Conservation (phyloP, 495 filamentous ascomycete species). For the Penicillium antarcticum region DNA sequence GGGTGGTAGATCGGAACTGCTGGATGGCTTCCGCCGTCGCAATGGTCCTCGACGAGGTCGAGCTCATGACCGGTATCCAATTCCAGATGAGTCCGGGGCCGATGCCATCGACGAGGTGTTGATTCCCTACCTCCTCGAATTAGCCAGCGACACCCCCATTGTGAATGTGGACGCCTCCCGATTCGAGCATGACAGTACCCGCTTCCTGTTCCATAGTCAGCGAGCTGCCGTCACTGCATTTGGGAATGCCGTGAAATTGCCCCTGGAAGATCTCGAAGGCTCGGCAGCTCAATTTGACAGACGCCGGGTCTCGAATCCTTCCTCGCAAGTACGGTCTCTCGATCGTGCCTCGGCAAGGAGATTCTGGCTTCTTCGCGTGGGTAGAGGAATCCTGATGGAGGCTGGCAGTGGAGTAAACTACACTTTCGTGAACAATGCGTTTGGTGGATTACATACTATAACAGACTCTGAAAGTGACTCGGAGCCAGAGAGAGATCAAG, state of each 20-base stretch:
- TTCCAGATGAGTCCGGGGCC: slow-evolving; percentile 44
- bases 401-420: slow-evolving; percentile 57
- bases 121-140: slow-evolving; percentile 54
- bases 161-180: slow-evolving; percentile 57
- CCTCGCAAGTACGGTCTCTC: slow-evolving; percentile 25
- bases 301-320: slow-evolving; percentile 17
- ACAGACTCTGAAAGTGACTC: slow-evolving; percentile 32
- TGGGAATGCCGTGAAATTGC: slow-evolving; percentile 46
- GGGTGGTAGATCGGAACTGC: slow-evolving; percentile 49
- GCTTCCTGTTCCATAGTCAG: slow-evolving; percentile 52
- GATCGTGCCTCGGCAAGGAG: slow-evolving; percentile 40
- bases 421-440: slow-evolving; percentile 58
- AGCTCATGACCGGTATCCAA: slow-evolving; percentile 46
- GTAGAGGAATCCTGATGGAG: slow-evolving; percentile 59
- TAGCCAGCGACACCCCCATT: slow-evolving; percentile 47
- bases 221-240: slow-evolving; percentile 57
- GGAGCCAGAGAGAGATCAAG: slow-evolving; percentile 38
- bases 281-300: slow-evolving; percentile 31
- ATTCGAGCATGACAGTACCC: slow-evolving; percentile 54
- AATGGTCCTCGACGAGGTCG: slow-evolving; percentile 29
- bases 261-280: slow-evolving; percentile 44
- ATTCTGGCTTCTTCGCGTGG: slow-evolving; percentile 64
- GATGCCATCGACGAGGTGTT: slow-evolving; percentile 54
- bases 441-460: slow-evolving; percentile 52
- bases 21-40: slow-evolving; percentile 53